A percentile compares a stretch with the other conserved stretches of the same genome.
These are phyloP conservation scores for Neopestalotiopsis sp. DNA, from an alignment of 2,329 filamentous ascomycete genomes.

Conservation along the genomic window DNA sequence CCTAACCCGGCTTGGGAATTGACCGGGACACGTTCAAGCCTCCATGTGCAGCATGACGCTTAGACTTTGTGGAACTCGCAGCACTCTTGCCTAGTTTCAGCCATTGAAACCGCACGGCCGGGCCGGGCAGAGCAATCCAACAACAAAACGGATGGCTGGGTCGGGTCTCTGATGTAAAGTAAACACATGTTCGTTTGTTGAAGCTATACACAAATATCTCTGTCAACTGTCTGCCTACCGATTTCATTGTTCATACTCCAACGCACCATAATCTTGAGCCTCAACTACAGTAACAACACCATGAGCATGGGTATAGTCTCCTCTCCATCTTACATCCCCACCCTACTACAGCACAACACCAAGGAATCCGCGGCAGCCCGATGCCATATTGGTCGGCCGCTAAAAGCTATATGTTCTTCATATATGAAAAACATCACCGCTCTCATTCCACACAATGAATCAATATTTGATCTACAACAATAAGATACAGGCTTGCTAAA, in stretches of 20 bases:
- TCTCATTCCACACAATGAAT: too few species aligned
- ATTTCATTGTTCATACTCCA: background rate
- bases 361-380: background rate
- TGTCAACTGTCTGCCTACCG: background rate
- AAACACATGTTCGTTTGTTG: background rate
- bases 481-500: background rate
- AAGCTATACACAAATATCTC: background rate
- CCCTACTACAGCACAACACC: background rate
- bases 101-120: background rate
- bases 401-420: background rate
- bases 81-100: background rate
- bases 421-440: background rate
- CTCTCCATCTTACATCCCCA: background rate
- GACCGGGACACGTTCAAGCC: background rate
- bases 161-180: background rate
- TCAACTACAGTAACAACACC: background rate
- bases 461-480: too few species aligned
- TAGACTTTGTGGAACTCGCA: constrained; percentile 1
- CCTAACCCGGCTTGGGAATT: background rate
- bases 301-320: constrained; percentile 25
- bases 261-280: background rate
- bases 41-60: background rate
- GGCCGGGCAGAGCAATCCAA: background rate
- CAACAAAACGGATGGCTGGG: background rate
- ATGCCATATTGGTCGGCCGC: background rate